phyloP scores from a whole-genome alignment of 1,284 basidiomycete species.

The Trichosporon sp. region DNA sequence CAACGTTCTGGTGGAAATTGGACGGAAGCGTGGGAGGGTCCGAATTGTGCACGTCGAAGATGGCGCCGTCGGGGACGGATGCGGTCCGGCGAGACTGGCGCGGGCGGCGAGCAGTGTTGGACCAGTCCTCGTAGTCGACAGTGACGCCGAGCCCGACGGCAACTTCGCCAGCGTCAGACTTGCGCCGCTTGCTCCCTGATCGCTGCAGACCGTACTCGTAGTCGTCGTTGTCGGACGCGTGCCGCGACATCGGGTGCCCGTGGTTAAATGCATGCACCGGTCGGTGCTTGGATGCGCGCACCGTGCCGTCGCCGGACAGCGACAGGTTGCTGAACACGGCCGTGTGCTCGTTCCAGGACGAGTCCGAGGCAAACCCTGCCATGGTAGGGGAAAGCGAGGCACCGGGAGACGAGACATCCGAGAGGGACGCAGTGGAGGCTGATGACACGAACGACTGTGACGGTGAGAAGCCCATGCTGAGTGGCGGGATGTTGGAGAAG shows the following conservation, averaged over 20 bases:
- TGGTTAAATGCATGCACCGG: neutral
- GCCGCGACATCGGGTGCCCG: constrained; percentile 18
- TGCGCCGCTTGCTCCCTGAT: constrained; percentile 24
- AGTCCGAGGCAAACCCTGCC: constrained; percentile 14
- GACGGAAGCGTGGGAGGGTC: neutral
- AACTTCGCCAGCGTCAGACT: constrained; percentile 33
- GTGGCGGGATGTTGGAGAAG: constrained; percentile 15
- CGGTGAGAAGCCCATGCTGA: constrained; percentile 14
- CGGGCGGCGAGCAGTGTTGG: neutral
- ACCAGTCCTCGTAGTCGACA: constrained; percentile 7
- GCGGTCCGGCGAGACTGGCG: constrained; percentile 23
- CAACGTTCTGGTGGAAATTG: neutral
- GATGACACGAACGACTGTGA: constrained; percentile 15
- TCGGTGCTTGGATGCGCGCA: neutral
- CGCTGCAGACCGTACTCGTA: constrained; percentile 30
- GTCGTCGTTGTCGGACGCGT: constrained; percentile 20
- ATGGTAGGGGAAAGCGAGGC: constrained; percentile 17
- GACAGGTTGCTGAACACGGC: constrained; percentile 18
- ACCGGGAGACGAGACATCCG: constrained; percentile 16
- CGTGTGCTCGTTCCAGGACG: constrained; percentile 19
- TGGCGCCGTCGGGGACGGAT: constrained; percentile 20
- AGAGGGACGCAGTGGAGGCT: constrained; percentile 10
- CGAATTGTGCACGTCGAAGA: neutral
- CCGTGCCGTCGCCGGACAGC: constrained; percentile 13
- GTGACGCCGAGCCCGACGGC: constrained; percentile 26